Percentiles rank a stretch among this genome's conserved stretches.
Evolutionary conservation across 2,329 filamentous ascomycete genomes (phyloP).

Genomic region (Sporothrix variecibatus): DNA sequence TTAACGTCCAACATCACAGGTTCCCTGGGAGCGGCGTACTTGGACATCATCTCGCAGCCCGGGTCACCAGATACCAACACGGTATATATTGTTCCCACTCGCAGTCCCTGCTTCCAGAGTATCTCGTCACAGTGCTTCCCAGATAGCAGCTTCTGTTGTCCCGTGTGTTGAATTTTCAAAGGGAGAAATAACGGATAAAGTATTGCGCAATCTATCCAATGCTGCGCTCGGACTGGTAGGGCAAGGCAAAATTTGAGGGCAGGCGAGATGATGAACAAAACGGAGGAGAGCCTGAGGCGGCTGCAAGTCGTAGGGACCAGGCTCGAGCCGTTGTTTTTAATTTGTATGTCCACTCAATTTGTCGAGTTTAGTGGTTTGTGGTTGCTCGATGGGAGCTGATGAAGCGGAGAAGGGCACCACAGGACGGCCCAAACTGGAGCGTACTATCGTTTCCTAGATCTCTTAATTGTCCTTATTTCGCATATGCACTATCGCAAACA

Average conservation of each 20-base stretch:
- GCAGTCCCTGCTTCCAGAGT: too few relatives aligned
- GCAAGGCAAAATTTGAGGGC: not conserved
- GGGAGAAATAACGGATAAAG: conserved; percentile 15
- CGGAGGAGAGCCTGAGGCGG: not conserved
- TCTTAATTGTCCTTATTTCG: not conserved
- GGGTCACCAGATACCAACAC: too few relatives aligned
- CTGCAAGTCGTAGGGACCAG: not conserved
- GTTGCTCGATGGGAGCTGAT: not conserved
- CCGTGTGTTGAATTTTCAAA: not conserved
- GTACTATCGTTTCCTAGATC: not conserved
- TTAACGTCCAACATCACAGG: not conserved
- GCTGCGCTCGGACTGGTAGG: conserved; percentile 16
- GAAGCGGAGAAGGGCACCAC: not conserved
- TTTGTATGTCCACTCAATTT: not conserved
- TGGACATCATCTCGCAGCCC: not conserved
- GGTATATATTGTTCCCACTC: not conserved
- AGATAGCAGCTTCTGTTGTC: not conserved
- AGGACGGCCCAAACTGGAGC: not conserved
- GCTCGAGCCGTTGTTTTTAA: not conserved
- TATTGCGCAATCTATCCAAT: not conserved
- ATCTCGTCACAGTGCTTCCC: too few relatives aligned
- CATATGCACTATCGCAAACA: conserved; percentile 1
- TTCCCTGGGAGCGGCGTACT: too few relatives aligned
- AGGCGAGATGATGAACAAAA: not conserved
- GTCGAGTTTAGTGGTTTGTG: not conserved